These are phyloP conservation scores for Clavulina sp. DNA, from an alignment of 768 basidiomycete species.

Conservation along the genomic window DNA sequence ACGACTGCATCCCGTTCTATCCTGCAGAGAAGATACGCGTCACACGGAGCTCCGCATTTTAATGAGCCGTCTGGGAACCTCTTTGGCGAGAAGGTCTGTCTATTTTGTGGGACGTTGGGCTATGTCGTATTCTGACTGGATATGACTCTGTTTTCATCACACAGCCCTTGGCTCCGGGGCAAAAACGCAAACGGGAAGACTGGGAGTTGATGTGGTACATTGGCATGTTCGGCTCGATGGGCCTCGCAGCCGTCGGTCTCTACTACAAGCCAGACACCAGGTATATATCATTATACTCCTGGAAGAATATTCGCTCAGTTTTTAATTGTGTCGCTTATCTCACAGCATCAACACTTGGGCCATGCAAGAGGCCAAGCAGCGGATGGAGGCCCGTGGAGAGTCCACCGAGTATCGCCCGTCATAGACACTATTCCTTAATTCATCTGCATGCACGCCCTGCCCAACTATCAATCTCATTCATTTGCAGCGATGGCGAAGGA, in stretches of 20 bases:
- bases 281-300: slow-evolving; percentile 27
- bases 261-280: slow-evolving; percentile 92
- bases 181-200: slow-evolving; percentile 72
- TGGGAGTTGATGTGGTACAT: slow-evolving; percentile 87
- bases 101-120: neutral
- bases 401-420: slow-evolving; percentile 65
- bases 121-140: neutral
- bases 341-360: slow-evolving; percentile 85
- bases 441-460: neutral
- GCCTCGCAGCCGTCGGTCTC: slow-evolving; percentile 50
- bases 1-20: neutral
- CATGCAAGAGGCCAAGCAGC: slow-evolving; percentile 66
- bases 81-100: slow-evolving; percentile 76
- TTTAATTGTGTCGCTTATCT: neutral
- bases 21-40: neutral
- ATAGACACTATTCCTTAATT: slow-evolving; percentile 9
- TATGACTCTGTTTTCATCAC: neutral
- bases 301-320: neutral
- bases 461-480: neutral
- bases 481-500: neutral
- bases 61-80: slow-evolving; percentile 80
- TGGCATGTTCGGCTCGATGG: slow-evolving; percentile 84
- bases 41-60: slow-evolving; percentile 49
- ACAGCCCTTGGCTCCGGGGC: slow-evolving; percentile 59
- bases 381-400: slow-evolving; percentile 90